Evolutionary conservation across 768 basidiomycete genomes (phyloP).

Genomic region (Lentinula edodes): DNA sequence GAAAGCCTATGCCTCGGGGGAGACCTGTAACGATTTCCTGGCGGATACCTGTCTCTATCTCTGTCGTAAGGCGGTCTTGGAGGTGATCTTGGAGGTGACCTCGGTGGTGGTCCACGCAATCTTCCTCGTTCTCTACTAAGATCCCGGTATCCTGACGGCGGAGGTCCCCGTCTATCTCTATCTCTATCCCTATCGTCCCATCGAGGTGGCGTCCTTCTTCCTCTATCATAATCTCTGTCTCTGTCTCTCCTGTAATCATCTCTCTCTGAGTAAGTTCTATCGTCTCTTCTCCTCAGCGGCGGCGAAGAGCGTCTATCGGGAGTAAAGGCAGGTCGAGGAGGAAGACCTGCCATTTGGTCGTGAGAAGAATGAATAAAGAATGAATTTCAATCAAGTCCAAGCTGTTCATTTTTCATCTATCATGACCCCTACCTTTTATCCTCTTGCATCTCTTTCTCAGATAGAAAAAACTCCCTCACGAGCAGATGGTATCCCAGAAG

Average conservation of each 20-base stretch:
- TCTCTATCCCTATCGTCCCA: not conserved
- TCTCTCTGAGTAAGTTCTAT: not conserved
- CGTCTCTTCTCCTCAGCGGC: not conserved
- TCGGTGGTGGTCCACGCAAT: not conserved
- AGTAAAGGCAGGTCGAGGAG: slow-evolving; percentile 1
- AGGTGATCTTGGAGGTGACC: not conserved
- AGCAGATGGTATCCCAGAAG: slow-evolving; percentile 74
- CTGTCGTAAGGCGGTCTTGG: not conserved
- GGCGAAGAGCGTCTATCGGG: not conserved
- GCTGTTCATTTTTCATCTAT: not conserved
- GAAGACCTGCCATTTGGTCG: slow-evolving; percentile 2
- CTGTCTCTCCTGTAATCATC: slow-evolving; percentile 3
- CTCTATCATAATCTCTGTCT: not conserved
- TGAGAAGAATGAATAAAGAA: not conserved
- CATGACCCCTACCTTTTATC: slow-evolving; percentile 58
- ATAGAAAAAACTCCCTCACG: slow-evolving; percentile 75
- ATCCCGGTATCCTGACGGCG: not conserved
- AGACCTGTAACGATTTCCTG: not conserved
- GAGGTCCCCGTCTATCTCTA: not conserved
- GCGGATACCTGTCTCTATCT: not conserved
- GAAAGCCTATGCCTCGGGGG: not conserved
- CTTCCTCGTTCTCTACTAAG: not conserved
- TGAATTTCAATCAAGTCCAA: no score
- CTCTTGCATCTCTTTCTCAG: slow-evolving; percentile 78
- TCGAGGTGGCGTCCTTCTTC: not conserved